Base-by-base conservation (phyloP, 2,329 filamentous ascomycete species). In the Curvularia spicifera region DNA sequence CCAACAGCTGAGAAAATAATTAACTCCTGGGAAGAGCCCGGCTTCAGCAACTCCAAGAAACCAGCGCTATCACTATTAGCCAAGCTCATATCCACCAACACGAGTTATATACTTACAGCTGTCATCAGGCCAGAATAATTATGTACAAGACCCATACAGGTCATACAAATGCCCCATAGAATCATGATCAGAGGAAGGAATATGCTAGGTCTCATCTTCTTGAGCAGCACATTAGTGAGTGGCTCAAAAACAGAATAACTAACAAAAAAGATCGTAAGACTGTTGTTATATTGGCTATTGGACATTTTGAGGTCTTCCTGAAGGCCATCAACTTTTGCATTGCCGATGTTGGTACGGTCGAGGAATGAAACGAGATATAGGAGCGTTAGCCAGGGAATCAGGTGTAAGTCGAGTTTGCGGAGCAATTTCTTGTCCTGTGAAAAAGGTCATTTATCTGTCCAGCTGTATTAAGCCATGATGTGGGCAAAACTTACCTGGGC, bases 171-270 rank as follows among this genome's bases (percentile, higher is more conserved):
- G 2, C 90, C 90, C 90, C 64, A 70, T 62, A 52, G 59, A 6
- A 85, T 83, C 89, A 97, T 96, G 71, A 96, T 96, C 31, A 84
- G 80, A 2, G 92, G 90, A 54, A 96, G 87, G 72, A 96, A 97
- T 52, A 93, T 78, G 39, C 89, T 91, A 0, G 93, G 93, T 1
- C 87, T 84, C 60, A 91, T 79, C 18, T 83, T 84, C 78, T 96
- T 96, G 58, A 96, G 86, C 24, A 96, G 77, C 46, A 94, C 81
- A 73, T 96, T 96, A 59, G 91, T 92, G 43, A 93, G 68, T 0
- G 87, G 87, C 74, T 95, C 91, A 62, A 91, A 93, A 33, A 93
- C 77, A 2, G 90, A 84, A 73, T 97, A 97, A 0, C 90, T 92
- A 49, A 96, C 83, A 79, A 96, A 96, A 80, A 96, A 96, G 66